Evolutionary conservation across 2,329 filamentous ascomycete species (phyloP), one percentile per base, ranked within the genome.

Genomic region (Dactylonectria estremocensis): DNA sequence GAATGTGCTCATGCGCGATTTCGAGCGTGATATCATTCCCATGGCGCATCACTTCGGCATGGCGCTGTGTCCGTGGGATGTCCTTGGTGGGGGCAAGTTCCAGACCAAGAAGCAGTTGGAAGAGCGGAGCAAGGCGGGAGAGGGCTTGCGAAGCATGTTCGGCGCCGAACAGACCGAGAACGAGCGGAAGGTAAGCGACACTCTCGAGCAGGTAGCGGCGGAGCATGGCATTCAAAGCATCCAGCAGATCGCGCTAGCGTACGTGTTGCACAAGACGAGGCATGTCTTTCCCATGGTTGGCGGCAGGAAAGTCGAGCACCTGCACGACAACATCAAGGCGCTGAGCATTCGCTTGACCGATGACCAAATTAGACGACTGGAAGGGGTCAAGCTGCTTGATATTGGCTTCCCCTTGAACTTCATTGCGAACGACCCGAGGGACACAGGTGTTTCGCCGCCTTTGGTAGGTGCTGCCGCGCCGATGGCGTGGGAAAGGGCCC

Each of bases 61-160:
- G 87, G 88, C 78, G 11, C 62, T 88, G 87, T 86, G 86, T 83
- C 85, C 64, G 76, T 83, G 31, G 40, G 58, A 46, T 3, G 58
- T 68, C 13, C 33, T 72, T 9, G 69, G 68, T 0, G 62, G 64
- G 2, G 68, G 70, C 1, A 40, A 56, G 2, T 28, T 71, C 0
- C 61, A 66, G 1, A 61, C 69, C 0, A 10, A 54, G 0, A 46
- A 54, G 5, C 65, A 71, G 5, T 50, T 65, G 3, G 48, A 53
- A 28, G 24, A 28, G 24, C 24, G 24, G 0, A 50, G 53, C 1
- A 48, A 49, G 0, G 46, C 64, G 11, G 22, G 28, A 2, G 37
- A 71, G 37, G 18, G 40, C 53, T 48, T 16, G 48, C 10, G 48
- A 45, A 13, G 40, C 24, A 28, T 28, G 24, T 28, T 28, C 24